Evolutionary conservation across 2,329 filamentous ascomycete species (phyloP).

Genomic region (Knoxdaviesia proteae): DNA sequence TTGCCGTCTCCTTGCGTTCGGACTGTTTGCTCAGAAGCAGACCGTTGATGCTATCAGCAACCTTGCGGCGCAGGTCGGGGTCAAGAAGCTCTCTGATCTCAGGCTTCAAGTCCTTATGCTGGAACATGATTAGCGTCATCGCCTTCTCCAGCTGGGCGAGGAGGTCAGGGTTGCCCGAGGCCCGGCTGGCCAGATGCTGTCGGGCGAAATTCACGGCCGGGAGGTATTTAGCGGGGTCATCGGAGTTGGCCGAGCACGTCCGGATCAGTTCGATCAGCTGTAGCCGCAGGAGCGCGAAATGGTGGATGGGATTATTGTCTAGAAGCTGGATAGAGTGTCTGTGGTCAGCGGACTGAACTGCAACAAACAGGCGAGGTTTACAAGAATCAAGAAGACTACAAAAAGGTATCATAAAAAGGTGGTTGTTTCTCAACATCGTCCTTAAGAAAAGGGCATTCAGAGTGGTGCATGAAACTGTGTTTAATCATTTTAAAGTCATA

Average conservation of each 20-base stretch:
- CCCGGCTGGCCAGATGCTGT: slow-evolving; percentile 67
- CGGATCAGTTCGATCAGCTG: slow-evolving; percentile 91
- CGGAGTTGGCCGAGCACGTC: slow-evolving; percentile 41
- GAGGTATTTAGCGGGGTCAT: slow-evolving; percentile 39
- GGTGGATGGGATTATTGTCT: slow-evolving; percentile 60
- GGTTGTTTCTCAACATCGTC: slow-evolving; percentile 79
- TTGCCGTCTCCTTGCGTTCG: slow-evolving; percentile 55
- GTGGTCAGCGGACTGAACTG: no score
- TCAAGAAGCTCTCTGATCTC: slow-evolving; percentile 59
- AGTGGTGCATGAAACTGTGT: slow-evolving; percentile 96
- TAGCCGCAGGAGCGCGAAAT: slow-evolving; percentile 75
- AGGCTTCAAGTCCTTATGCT: slow-evolving; percentile 56
- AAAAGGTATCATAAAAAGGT: slow-evolving; percentile 22
- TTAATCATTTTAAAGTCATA: slow-evolving; percentile 65
- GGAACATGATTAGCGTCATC: slow-evolving; percentile 80
- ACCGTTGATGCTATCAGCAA: slow-evolving; percentile 79
- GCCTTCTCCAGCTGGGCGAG: slow-evolving; percentile 76
- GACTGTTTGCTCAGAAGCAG: slow-evolving; percentile 61
- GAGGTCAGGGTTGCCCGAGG: slow-evolving; percentile 62
- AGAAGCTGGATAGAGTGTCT: slow-evolving; percentile 43
- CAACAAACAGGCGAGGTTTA: no score
- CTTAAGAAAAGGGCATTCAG: slow-evolving; percentile 46
- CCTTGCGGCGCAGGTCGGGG: slow-evolving; percentile 56
- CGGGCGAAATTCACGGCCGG: slow-evolving; percentile 75
- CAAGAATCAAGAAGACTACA: slow-evolving; percentile 3